Evolutionary conservation across 768 basidiomycete genomes (phyloP).

Genomic region (Trametes villosa): DNA sequence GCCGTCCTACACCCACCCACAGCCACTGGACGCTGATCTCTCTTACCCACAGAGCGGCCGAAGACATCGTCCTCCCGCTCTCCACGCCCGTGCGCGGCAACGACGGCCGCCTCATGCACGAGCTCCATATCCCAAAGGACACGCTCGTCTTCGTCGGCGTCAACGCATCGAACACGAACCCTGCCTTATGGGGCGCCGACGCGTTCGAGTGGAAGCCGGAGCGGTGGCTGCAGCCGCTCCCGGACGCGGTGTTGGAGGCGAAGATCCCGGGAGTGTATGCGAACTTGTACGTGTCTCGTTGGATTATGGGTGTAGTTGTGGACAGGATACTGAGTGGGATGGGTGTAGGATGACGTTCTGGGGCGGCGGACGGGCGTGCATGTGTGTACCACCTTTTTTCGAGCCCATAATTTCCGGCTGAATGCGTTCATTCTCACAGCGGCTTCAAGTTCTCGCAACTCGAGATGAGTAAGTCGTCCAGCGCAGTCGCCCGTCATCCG

Average conservation of each 20-base stretch:
- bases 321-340: background rate
- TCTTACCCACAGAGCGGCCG: background rate
- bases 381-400: background rate
- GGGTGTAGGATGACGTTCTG: slow-evolving; percentile 19
- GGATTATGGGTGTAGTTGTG: background rate
- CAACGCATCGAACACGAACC: slow-evolving; percentile 25
- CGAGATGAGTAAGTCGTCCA: slow-evolving; percentile 47
- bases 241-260: slow-evolving; percentile 11
- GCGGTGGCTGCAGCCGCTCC: slow-evolving; percentile 24
- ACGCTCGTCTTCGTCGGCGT: slow-evolving; percentile 26
- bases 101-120: slow-evolving; percentile 17
- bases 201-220: slow-evolving; percentile 28
- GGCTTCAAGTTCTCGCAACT: slow-evolving; percentile 51
- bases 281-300: slow-evolving; percentile 16
- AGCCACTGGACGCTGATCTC: background rate
- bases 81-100: slow-evolving; percentile 9
- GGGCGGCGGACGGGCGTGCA: slow-evolving; percentile 16
- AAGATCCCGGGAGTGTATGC: slow-evolving; percentile 18
- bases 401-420: background rate
- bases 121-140: slow-evolving; percentile 18
- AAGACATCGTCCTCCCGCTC: slow-evolving; percentile 15
- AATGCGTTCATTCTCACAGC: slow-evolving; percentile 22
- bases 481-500: no score
- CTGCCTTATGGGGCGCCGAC: slow-evolving; percentile 29
- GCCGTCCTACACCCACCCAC: background rate